A percentile compares a stretch with the other conserved stretches of the same genome.
These are phyloP conservation scores for Akanthomyces muscarius DNA, from an alignment of 2,329 filamentous ascomycete genomes.

Conservation along the genomic window DNA sequence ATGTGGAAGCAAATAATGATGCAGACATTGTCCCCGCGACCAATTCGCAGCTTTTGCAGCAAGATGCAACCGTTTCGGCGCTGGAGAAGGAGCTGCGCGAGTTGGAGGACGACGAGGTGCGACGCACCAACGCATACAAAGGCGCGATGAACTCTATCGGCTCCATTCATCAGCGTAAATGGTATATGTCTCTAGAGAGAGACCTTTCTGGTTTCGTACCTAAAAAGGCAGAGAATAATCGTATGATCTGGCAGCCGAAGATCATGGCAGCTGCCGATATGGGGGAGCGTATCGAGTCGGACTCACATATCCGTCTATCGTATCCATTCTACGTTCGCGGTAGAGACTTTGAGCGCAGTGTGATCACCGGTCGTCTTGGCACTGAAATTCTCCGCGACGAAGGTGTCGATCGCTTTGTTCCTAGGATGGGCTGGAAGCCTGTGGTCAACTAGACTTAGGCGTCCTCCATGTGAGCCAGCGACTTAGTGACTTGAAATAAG, in stretches of 20 bases:
- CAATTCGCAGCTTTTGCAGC: background rate
- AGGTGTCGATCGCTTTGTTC: conserved; percentile 51
- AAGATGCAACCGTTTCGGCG: conserved; percentile 26
- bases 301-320: conserved; percentile 27
- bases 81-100: conserved; percentile 41
- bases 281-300: conserved; percentile 4
- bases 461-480: too few species aligned
- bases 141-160: conserved; percentile 63
- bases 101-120: conserved; percentile 50
- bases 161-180: conserved; percentile 63
- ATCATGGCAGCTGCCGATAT: background rate
- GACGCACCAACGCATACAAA: conserved; percentile 60
- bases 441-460: conserved; percentile 33
- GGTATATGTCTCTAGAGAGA: conserved; percentile 63
- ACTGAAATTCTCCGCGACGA: conserved; percentile 59
- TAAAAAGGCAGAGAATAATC: conserved; percentile 27
- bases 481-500: too few species aligned
- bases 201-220: conserved; percentile 51
- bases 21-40: conserved; percentile 22
- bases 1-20: conserved; percentile 18
- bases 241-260: conserved; percentile 18
- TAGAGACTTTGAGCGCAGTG: conserved; percentile 58
- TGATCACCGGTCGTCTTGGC: conserved; percentile 59
- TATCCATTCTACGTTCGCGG: conserved; percentile 62
- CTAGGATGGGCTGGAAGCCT: conserved; percentile 57